phyloP scores from a whole-genome alignment of 768 basidiomycete genomes.

The Postia placenta region DNA sequence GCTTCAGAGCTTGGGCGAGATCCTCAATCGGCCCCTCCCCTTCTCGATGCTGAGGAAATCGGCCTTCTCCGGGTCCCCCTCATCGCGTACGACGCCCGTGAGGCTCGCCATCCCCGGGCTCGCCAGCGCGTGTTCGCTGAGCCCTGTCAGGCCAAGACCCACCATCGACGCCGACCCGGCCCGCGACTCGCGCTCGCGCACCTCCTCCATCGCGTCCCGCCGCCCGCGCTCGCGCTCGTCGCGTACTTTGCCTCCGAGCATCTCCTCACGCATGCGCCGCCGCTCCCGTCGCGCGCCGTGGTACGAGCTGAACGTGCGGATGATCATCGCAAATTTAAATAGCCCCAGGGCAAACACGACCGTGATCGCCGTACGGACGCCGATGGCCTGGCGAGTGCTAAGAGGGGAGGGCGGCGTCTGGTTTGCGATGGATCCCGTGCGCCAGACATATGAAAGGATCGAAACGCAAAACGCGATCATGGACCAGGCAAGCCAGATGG shows the following conservation, averaged over 20 bases:
- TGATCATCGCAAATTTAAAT: slow-evolving; percentile 54
- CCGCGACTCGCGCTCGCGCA: slow-evolving; percentile 9
- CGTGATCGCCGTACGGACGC: slow-evolving; percentile 51
- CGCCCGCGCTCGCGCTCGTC: slow-evolving; percentile 10
- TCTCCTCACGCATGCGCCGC: slow-evolving; percentile 6
- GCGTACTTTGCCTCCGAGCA: slow-evolving; percentile 6
- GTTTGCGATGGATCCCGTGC: slow-evolving; percentile 46
- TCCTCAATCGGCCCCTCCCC: slow-evolving; percentile 1
- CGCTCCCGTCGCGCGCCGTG: slow-evolving; percentile 27
- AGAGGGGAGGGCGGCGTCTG: slow-evolving; percentile 25
- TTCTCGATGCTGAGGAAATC: slow-evolving; percentile 11
- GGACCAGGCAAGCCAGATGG: slow-evolving; percentile 70
- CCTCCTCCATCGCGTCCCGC: slow-evolving; percentile 1
- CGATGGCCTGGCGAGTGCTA: slow-evolving; percentile 34
- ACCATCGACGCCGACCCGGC: slow-evolving; percentile 11
- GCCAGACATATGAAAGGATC: slow-evolving; percentile 65
- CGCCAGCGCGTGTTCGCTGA: slow-evolving; percentile 6
- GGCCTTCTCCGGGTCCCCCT: slow-evolving; percentile 17
- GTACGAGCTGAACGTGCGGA: slow-evolving; percentile 57
- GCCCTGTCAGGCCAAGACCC: slow-evolving; percentile 13
- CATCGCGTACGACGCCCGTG: slow-evolving; percentile 9
- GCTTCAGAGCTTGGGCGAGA: slow-evolving; percentile 15
- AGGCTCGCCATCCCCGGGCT: slow-evolving; percentile 9
- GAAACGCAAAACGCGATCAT: slow-evolving; percentile 60
- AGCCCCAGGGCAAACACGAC: slow-evolving; percentile 49